phyloP scores from a whole-genome alignment of 345 rosid genomes.

The Nasturtium officinale region DNA sequence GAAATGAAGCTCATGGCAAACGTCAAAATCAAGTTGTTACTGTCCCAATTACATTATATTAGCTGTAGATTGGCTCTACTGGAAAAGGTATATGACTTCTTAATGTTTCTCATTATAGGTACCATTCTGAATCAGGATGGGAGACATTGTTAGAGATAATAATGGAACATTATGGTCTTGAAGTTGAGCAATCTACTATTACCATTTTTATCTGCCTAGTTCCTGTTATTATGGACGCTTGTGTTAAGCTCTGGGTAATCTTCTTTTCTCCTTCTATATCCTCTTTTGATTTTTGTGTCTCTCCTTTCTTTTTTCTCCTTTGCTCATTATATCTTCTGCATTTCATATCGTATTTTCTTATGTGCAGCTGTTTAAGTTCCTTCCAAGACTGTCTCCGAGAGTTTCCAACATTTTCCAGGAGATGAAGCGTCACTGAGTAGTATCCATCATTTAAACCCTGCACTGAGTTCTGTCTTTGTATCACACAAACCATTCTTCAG shows the following conservation, averaged over 20 bases:
- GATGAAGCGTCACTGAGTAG: constrained; percentile 75
- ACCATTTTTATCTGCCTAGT: constrained; percentile 69
- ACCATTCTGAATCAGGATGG: constrained; percentile 98
- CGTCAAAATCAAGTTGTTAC: background rate
- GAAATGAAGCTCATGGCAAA: constrained; percentile 14
- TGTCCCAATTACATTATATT: background rate
- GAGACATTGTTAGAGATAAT: constrained; percentile 70
- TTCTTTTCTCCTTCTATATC: constrained; percentile 21
- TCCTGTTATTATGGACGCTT: constrained; percentile 80
- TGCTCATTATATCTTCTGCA: constrained; percentile 2
- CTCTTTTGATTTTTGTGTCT: background rate
- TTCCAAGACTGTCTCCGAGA: constrained; percentile 76
- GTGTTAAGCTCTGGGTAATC: constrained; percentile 93
- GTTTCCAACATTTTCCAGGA: constrained; percentile 76
- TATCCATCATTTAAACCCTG: constrained; percentile 38
- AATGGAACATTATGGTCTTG: constrained; percentile 84
- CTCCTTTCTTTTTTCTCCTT: background rate
- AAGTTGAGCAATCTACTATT: constrained; percentile 65
- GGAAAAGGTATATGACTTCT: constrained; percentile 14
- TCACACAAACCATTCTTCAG: constrained; percentile 34
- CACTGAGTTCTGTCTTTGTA: constrained; percentile 11
- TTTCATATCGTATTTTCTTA: background rate
- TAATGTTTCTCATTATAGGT: constrained; percentile 48
- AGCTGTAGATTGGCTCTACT: background rate
- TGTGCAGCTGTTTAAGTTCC: constrained; percentile 77